These are phyloP conservation scores for Alloteropsis semialata DNA, from an alignment of 176 grass and related monocot genomes.

Conservation along the genomic window DNA sequence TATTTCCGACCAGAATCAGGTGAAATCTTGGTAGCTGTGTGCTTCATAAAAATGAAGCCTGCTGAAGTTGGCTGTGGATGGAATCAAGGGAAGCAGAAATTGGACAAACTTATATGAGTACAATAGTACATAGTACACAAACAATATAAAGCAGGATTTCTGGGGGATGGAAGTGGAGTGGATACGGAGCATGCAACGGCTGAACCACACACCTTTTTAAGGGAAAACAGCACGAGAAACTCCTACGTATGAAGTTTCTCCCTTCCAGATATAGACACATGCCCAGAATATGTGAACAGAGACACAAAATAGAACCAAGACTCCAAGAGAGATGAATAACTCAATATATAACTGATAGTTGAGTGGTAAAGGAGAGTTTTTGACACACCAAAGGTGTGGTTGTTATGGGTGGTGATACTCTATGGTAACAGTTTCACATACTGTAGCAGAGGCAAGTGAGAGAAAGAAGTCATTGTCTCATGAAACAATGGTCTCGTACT, in stretches of 20 bases:
- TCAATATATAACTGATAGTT: no score
- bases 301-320: neutral
- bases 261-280: neutral
- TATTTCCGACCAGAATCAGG: constrained; percentile 23
- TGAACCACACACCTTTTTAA: neutral
- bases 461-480: no score
- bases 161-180: neutral
- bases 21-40: constrained; percentile 34
- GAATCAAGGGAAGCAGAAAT: constrained; percentile 28
- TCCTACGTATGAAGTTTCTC: neutral
- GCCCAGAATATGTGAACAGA: neutral
- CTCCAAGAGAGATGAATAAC: neutral
- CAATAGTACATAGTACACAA: neutral
- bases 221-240: neutral
- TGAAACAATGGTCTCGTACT: no score
- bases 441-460: no score
- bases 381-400: neutral
- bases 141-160: constrained; percentile 11
- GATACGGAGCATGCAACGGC: neutral
- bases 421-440: neutral
- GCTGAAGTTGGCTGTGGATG: constrained; percentile 40
- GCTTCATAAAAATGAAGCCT: constrained; percentile 52
- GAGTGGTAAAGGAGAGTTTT: neutral
- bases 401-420: neutral
- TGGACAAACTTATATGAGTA: constrained; percentile 9